Base-by-base conservation (phyloP, 768 basidiomycete species). In the Agrocybe pediades region DNA sequence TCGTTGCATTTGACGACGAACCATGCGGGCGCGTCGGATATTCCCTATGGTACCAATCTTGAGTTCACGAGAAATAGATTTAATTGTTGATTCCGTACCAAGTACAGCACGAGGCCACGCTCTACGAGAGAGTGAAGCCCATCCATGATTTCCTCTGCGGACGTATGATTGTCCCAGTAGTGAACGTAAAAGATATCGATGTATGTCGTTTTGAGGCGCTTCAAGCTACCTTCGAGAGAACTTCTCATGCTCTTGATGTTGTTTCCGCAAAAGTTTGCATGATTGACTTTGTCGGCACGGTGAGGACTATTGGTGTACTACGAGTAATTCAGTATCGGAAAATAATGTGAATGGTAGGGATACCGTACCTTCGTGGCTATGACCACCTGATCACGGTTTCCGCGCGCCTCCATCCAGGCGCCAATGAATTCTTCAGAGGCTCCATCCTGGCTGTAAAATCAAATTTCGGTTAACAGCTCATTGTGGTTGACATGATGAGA, bases 341-440 rank as follows among this genome's bases (percentile, higher is more conserved):
- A 17, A 29, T 26, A 9, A 5, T 16, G 25, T 47, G n/a, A 6
- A 16, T 17, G 26, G 20, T 15, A n/a, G n/a, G n/a, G n/a, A n/a
- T n/a, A n/a, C n/a, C 56, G 26, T 50, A 79, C 74, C 69, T 82
- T 73, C 27, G 73, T 68, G 13, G 77, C 74, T 41, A 81, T 71
- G 44, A 81, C 74, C 13, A 83, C 66, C 53, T 78, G 74, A 54
- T 81, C 76, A 3, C 81, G 67, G 40, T 74, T 76, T 0, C 69
- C 70, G 20, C 78, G 69, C 26, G 63, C 54, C 54, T 78, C 72
- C 53, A 76, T 74, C 81, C 80, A 83, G 57, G 82, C 80, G 6
- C 81, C 82, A 25, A 82, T 71, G 57, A 77, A 77, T 45, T 55
- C 51, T 60, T 88, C 85, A 3, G 80, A 83, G 19, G 74, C 60